Conservation (phyloP, 2,329 filamentous ascomycete species). For the Trichoderma hamatum region DNA sequence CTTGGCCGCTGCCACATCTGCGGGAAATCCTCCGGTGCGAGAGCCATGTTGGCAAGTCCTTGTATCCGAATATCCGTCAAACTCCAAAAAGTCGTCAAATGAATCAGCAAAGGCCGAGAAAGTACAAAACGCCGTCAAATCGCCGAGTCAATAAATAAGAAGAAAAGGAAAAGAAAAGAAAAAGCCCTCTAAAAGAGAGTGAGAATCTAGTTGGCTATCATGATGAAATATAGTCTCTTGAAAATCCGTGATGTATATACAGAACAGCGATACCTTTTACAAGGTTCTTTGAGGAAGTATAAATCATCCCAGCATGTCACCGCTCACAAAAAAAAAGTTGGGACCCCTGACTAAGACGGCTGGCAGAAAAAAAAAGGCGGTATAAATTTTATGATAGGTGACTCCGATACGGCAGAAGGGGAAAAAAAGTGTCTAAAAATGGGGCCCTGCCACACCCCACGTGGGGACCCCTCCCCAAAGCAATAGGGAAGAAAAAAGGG, state of each 20-base stretch:
- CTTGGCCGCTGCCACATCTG: slow-evolving; percentile 78
- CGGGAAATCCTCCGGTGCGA: slow-evolving; percentile 66
- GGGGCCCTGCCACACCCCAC: slow-evolving; percentile 2
- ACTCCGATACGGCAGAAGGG: not conserved
- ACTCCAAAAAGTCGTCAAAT: not conserved
- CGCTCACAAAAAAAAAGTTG: slow-evolving; percentile 1
- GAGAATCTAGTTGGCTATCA: slow-evolving; percentile 14
- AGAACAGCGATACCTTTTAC: not conserved
- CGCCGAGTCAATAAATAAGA: not conserved
- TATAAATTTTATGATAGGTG: not conserved
- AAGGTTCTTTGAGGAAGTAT: not conserved
- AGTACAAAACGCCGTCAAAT: not conserved
- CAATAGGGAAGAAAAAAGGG: not conserved
- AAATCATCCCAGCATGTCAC: slow-evolving; percentile 12
- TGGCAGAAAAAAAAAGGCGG: not conserved
- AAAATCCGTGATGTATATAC: not conserved
- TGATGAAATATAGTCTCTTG: not conserved
- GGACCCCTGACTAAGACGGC: slow-evolving; percentile 5
- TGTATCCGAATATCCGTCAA: not conserved
- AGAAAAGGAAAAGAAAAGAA: not conserved
- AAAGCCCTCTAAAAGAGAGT: not conserved
- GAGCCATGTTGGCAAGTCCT: slow-evolving; percentile 34
- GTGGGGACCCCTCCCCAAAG: slow-evolving; percentile 6
- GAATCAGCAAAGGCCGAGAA: not conserved
- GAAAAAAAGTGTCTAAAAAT: not conserved